Base-by-base conservation (phyloP, 495 filamentous ascomycete genomes). In the Penicillium simplicissimum region DNA sequence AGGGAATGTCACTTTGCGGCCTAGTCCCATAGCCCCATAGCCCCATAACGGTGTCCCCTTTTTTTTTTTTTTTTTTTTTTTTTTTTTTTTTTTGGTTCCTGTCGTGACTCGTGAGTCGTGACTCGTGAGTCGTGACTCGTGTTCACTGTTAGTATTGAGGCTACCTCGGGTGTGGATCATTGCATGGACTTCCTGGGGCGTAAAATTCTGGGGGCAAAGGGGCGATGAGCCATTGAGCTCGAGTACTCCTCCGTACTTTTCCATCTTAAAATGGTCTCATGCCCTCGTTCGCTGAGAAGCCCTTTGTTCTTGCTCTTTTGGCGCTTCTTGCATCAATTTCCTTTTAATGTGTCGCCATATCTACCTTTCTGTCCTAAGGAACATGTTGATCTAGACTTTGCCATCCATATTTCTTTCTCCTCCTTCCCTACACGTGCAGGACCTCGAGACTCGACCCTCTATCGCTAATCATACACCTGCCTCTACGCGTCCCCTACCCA, bases 41-140 rank as follows among this genome's bases (percentile, higher is more conserved):
- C 28, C 28, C 28, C 19, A 23, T 45, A 11, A 3, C 2, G 40
- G 40, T 43, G 42, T 45, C 42, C 6, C 45, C 45, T 48, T 49
- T 49, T 47, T 49, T 49, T 48, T 49, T 49, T 47, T 49, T 49
- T 31, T 48, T 49, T 49, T 47, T 49, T 49, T 31, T n/a, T n/a
- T 48, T 49, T 49, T 47, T 49, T 49, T 48, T 49, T 49, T 47
- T 49, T 49, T 31, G 25, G 23, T 49, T 49, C 0, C 11, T 49
- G 45, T 31, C 23, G 45, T 28, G 45, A 31, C 23, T 49, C 19
- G 21, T 17, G 42, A 31, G 11, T 49, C 19, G 21, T 17, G 42
- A 31, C 23, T 49, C 19, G 21, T 17, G 42, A n/a, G 45, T 31
- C 23, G 45, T 28, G 45, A 31, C 23, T 49, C 19, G 21, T 17